phyloP scores from a whole-genome alignment of 805 yeast genomes.

The Kazachstania viticola region DNA sequence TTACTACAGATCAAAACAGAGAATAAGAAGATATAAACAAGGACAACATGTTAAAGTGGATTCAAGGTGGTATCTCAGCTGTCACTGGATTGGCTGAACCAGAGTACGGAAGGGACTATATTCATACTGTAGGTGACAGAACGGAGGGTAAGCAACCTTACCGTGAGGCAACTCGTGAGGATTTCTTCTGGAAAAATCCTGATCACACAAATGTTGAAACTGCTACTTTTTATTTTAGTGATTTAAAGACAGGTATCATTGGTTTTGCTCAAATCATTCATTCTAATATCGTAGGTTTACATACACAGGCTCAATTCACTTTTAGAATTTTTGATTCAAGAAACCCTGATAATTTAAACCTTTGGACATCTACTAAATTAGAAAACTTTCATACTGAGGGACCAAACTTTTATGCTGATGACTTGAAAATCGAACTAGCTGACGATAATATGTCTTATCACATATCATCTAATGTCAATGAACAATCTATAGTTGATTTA shows the following conservation, averaged over 20 bases:
- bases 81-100: constrained; percentile 97
- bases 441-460: constrained; percentile 44
- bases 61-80: constrained; percentile 78
- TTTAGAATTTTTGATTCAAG: constrained; percentile 51
- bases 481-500: constrained; percentile 62
- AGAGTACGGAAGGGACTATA: constrained; percentile 86
- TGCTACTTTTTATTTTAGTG: constrained; percentile 77
- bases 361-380: constrained; percentile 89
- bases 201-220: constrained; percentile 87
- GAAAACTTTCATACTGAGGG: constrained; percentile 69
- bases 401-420: constrained; percentile 68
- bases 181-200: constrained; percentile 67
- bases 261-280: constrained; percentile 95
- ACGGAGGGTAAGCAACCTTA: constrained; percentile 48
- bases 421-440: constrained; percentile 49
- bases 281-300: constrained; percentile 80
- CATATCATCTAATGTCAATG: constrained; percentile 51
- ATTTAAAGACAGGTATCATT: constrained; percentile 45
- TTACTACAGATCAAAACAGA: too few species aligned
- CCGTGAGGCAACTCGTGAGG: constrained; percentile 48
- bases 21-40: too few species aligned
- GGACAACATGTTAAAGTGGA: constrained; percentile 67
- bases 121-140: constrained; percentile 66
- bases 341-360: constrained; percentile 16
- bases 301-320: constrained; percentile 88